Percentiles rank a stretch among this genome's conserved stretches.
These are phyloP conservation scores for Bondarzewia mesenterica DNA, from an alignment of 1,284 basidiomycete genomes.

Conservation along the genomic window DNA sequence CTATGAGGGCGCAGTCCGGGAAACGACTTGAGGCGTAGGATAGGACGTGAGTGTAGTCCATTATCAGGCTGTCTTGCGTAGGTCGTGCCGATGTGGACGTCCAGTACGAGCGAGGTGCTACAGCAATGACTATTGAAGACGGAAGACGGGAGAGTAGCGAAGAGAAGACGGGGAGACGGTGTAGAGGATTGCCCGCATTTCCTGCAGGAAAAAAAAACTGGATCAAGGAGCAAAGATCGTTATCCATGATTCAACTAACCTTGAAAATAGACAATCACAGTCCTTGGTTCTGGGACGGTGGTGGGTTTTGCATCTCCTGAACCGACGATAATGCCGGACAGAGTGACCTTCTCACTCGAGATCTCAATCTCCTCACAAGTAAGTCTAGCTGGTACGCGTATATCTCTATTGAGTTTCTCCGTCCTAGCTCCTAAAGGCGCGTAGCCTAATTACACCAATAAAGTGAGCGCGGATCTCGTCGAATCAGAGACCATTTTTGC, in stretches of 20 bases:
- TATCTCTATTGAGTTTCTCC: slow-evolving; percentile 23
- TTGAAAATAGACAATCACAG: slow-evolving; percentile 32
- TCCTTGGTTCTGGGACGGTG: slow-evolving; percentile 5
- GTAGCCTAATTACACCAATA: too few relatives aligned
- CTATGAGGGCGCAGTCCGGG: slow-evolving; percentile 25
- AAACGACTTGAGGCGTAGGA: slow-evolving; percentile 24
- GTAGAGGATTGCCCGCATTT: slow-evolving; percentile 43
- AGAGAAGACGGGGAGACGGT: slow-evolving; percentile 36
- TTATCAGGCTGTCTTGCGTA: slow-evolving; percentile 28
- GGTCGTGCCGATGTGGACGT: slow-evolving; percentile 26
- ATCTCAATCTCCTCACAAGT: slow-evolving; percentile 22
- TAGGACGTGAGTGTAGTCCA: slow-evolving; percentile 31
- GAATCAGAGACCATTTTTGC: too few relatives aligned
- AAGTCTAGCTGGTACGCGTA: slow-evolving; percentile 19
- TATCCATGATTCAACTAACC: too few relatives aligned
- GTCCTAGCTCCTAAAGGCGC: slow-evolving; percentile 33
- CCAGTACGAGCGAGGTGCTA: slow-evolving; percentile 36
- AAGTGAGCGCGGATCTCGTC: too few relatives aligned
- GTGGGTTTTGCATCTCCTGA: background rate
- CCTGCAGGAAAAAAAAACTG: slow-evolving; percentile 21
- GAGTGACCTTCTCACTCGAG: slow-evolving; percentile 13
- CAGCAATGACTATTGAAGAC: slow-evolving; percentile 24
- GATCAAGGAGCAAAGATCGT: too few relatives aligned
- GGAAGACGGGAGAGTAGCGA: slow-evolving; percentile 12
- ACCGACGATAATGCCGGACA: slow-evolving; percentile 23